A percentile compares a stretch with the other conserved stretches of the same genome.
Evolutionary conservation across 192 early-diverging fungal species (phyloP).

Genomic region (Backusella tuberculispora): DNA sequence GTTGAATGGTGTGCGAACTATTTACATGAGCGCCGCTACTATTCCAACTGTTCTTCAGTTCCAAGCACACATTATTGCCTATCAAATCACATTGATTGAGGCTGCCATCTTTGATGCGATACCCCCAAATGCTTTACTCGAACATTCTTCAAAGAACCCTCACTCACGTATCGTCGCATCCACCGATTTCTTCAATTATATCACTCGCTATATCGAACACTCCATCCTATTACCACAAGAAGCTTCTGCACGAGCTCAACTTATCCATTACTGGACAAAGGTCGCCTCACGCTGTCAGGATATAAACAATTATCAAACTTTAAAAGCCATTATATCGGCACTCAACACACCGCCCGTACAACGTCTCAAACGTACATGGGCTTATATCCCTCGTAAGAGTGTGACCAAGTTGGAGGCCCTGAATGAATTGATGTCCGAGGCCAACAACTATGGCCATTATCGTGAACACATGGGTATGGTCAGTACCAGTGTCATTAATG

Average conservation of each 20-base stretch:
- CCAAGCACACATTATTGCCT: slow-evolving; percentile 66
- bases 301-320: slow-evolving; percentile 71
- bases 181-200: slow-evolving; percentile 82
- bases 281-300: slow-evolving; percentile 63
- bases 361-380: slow-evolving; percentile 75
- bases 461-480: slow-evolving; percentile 62
- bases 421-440: slow-evolving; percentile 65
- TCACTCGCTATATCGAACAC: slow-evolving; percentile 73
- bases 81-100: slow-evolving; percentile 72
- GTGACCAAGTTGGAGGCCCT: slow-evolving; percentile 59
- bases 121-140: slow-evolving; percentile 58
- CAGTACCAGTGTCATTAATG: slow-evolving; percentile 28
- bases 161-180: slow-evolving; percentile 65
- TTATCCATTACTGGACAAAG: slow-evolving; percentile 76
- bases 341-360: slow-evolving; percentile 72
- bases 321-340: slow-evolving; percentile 72
- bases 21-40: slow-evolving; percentile 56
- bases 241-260: slow-evolving; percentile 62
- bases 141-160: slow-evolving; percentile 66
- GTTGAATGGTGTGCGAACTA: slow-evolving; percentile 54
- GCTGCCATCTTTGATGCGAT: slow-evolving; percentile 70
- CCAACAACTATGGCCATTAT: slow-evolving; percentile 73
- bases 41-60: slow-evolving; percentile 63
- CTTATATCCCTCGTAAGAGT: slow-evolving; percentile 67
- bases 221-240: slow-evolving; percentile 65